Conservation (phyloP, 768 basidiomycete species). For the Russula brevipes region DNA sequence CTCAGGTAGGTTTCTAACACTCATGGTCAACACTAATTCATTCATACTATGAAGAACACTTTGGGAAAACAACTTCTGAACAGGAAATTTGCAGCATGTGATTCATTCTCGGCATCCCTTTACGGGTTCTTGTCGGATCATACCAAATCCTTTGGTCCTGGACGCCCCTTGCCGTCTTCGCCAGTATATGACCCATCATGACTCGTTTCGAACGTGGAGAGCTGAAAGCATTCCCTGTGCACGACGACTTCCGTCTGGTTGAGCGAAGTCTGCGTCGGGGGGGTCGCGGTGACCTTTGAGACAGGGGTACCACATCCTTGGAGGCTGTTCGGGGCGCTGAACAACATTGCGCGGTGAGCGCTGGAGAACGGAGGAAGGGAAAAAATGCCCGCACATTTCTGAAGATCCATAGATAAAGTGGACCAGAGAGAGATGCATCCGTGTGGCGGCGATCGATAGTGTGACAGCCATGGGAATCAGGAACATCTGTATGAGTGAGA, state of each 20-base stretch:
- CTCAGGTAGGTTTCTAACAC: no score
- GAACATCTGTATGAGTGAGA: not conserved
- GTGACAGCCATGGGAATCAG: not conserved
- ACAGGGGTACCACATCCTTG: not conserved
- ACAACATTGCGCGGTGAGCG: not conserved
- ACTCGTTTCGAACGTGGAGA: not conserved
- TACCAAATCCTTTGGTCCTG: no score
- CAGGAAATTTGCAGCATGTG: no score
- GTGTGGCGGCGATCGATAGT: conserved; percentile 2
- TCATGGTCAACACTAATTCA: no score
- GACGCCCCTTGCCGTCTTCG: not conserved
- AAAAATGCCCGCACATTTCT: not conserved
- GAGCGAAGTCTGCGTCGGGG: not conserved
- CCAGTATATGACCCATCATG: no score
- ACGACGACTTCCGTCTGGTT: not conserved
- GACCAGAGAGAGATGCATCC: not conserved
- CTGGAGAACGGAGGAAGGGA: not conserved
- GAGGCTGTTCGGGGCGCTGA: not conserved
- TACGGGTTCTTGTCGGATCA: no score
- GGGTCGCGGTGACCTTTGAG: no score
- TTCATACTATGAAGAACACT: no score
- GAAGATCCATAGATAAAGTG: not conserved
- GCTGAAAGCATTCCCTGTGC: not conserved
- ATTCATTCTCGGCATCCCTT: no score
- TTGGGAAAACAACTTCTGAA: no score